phyloP scores from a whole-genome alignment of 805 yeast species.

The Ogataea kodamae region DNA sequence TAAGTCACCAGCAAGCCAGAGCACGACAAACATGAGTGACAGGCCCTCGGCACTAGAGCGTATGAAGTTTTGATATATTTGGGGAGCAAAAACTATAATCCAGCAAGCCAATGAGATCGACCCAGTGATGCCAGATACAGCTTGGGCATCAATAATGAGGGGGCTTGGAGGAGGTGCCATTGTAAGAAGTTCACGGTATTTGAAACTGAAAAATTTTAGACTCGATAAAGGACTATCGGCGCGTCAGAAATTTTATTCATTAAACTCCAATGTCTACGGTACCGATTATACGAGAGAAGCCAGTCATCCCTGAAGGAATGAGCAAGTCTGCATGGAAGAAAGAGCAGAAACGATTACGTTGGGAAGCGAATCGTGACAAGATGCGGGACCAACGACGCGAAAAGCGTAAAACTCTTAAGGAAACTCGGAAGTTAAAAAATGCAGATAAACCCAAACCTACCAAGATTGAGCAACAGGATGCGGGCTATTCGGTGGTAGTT shows the following conservation, averaged over 20 bases:
- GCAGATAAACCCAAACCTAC: constrained; percentile 31
- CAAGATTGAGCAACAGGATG: constrained; percentile 36
- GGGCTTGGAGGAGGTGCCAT: constrained; percentile 68
- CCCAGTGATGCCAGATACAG: constrained; percentile 74
- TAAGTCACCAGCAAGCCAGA: constrained; percentile 93
- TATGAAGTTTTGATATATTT: constrained; percentile 84
- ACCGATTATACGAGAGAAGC: constrained; percentile 6
- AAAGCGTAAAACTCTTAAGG: constrained; percentile 46
- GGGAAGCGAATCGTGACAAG: constrained; percentile 65
- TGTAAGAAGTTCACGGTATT: constrained; percentile 4
- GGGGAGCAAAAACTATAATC: constrained; percentile 97
- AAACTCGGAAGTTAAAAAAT: constrained; percentile 27
- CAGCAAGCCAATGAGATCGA: constrained; percentile 95
- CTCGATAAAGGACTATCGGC: constrained; percentile 11
- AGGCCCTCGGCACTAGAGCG: constrained; percentile 88
- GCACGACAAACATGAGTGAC: constrained; percentile 76
- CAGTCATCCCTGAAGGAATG: constrained; percentile 77
- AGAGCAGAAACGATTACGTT: constrained; percentile 46
- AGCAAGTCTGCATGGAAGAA: constrained; percentile 83
- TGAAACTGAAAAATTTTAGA: constrained; percentile 7
- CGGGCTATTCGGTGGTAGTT: constrained; percentile 34
- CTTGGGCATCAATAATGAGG: constrained; percentile 60
- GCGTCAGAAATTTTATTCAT: constrained; percentile 4
- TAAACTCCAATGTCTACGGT: too few relatives aligned
- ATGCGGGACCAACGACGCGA: constrained; percentile 50